Percentiles rank a stretch among this genome's conserved stretches.
These are phyloP conservation scores for Spiraea crenata DNA, from an alignment of 331 rosid species.

Conservation along the genomic window DNA sequence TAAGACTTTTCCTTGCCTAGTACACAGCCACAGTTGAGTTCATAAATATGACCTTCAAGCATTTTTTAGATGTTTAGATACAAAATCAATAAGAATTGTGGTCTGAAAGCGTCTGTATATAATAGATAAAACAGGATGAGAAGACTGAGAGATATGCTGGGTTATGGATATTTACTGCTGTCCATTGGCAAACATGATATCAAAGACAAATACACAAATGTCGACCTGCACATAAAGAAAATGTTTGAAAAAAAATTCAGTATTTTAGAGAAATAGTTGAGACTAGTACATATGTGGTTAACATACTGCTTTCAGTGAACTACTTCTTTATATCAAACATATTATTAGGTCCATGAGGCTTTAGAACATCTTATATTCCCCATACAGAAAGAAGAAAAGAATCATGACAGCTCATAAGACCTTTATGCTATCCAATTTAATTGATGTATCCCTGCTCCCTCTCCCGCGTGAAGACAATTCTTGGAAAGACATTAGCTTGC, in stretches of 20 bases:
- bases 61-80: background rate
- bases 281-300: too few species aligned
- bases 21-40: too few species aligned
- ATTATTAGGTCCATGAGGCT: conserved; percentile 12
- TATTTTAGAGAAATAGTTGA: background rate
- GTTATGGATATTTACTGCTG: conserved; percentile 57
- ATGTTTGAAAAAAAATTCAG: conserved; percentile 25
- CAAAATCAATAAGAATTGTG: background rate
- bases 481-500: conserved; percentile 77
- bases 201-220: conserved; percentile 80
- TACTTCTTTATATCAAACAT: background rate
- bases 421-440: conserved; percentile 70
- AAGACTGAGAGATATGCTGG: conserved; percentile 8
- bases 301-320: background rate
- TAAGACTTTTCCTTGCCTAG: too few species aligned
- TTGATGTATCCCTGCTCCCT: conserved; percentile 63
- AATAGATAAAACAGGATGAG: background rate
- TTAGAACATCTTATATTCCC: conserved; percentile 11
- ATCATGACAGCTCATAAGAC: conserved; percentile 27
- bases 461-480: conserved; percentile 85
- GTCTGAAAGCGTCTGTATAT: background rate
- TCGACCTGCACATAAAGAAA: conserved; percentile 65
- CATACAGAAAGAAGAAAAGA: background rate
- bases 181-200: conserved; percentile 85
- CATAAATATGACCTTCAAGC: too few species aligned